Percentiles rank a stretch among this genome's conserved stretches.
Evolutionary conservation across 2,329 filamentous ascomycete species (phyloP).

Genomic region (Grosmannia clavigera): DNA sequence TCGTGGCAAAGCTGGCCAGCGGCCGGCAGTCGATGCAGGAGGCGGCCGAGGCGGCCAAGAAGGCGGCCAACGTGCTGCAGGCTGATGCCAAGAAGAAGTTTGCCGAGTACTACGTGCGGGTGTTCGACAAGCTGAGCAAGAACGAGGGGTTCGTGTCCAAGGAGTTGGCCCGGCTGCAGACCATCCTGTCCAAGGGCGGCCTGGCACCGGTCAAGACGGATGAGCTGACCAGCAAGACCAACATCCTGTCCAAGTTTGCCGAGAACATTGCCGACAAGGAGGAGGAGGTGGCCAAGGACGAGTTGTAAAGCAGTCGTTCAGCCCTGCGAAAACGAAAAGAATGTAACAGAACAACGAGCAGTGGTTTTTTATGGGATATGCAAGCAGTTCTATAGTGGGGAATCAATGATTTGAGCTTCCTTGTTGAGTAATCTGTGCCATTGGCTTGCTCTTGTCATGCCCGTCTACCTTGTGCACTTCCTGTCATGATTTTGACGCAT

Average conservation of each 20-base stretch:
- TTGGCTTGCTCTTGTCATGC: not conserved
- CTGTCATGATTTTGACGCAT: slow-evolving; percentile 10
- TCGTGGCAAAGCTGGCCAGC: slow-evolving; percentile 58
- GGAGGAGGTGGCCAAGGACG: not conserved
- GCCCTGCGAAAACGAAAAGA: not conserved
- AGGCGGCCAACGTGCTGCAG: slow-evolving; percentile 53
- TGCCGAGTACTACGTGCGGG: slow-evolving; percentile 86
- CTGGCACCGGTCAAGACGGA: slow-evolving; percentile 78
- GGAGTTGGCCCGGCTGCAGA: slow-evolving; percentile 70
- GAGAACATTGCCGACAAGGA: slow-evolving; percentile 41
- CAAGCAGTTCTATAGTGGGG: not conserved
- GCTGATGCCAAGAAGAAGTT: slow-evolving; percentile 58
- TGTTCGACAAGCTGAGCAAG: slow-evolving; percentile 70
- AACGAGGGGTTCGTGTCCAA: slow-evolving; percentile 72
- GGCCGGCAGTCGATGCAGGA: slow-evolving; percentile 49
- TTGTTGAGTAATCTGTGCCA: not conserved
- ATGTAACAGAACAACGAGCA: not conserved
- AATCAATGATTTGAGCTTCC: too few species aligned
- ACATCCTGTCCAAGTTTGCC: slow-evolving; percentile 72
- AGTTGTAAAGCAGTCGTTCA: not conserved
- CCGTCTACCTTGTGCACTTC: not conserved
- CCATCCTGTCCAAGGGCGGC: slow-evolving; percentile 75
- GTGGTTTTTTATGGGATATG: not conserved
- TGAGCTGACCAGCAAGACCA: slow-evolving; percentile 74
- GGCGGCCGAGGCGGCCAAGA: slow-evolving; percentile 58